Base-by-base conservation (phyloP, 495 filamentous ascomycete species). In the Penicillium arizonense region DNA sequence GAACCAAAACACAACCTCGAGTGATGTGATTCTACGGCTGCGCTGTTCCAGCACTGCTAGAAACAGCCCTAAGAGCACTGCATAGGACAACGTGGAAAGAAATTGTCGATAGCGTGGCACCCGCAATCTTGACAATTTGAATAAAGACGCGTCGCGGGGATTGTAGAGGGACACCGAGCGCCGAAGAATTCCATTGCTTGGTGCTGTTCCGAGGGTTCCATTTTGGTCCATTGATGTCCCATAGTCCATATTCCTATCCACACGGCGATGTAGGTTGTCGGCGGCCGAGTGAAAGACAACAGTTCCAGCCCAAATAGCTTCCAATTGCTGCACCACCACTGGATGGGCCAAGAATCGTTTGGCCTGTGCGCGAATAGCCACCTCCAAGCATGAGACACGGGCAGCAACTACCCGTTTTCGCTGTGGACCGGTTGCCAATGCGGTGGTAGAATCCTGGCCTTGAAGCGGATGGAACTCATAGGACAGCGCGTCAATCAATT, bases 401-500 rank as follows among this genome's bases (percentile, higher is more conserved):
- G 87, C 82, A n/a, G 79, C 77, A 26, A 76, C 75, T 7, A 80
- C 66, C 60, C 62, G 55, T 46, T 72, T 76, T 30, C 58, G 53
- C 11, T 61, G 64, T 5, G 53, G 67, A 34, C 68, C 56, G 11
- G 65, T 41, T 43, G 61, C 55, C 71, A 72, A 72, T 43, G 59
- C 63, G 2, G 38, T 64, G 2, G 74, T 67, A 1, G 78, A 70
- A n/a, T 78, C 69, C 41, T 87, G 79, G 44, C 90, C 90, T 62
- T 96, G 91, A 0, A 97, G 82, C 2, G 93, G 93, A 65, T 90
- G 87, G 63, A 96, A 96, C 59, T 96, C 92, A 67, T 97, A 96
- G 8, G 89, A 93, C 35, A 97, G 74, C 18, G 90, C 90, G 74
- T 96, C 93, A 59, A 95, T 81, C 58, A 97, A 79, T 70, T 96